A percentile compares a stretch with the other conserved stretches of the same genome.
Evolutionary conservation across 805 yeast species (phyloP).

Genomic region (Teunomyces stri): DNA sequence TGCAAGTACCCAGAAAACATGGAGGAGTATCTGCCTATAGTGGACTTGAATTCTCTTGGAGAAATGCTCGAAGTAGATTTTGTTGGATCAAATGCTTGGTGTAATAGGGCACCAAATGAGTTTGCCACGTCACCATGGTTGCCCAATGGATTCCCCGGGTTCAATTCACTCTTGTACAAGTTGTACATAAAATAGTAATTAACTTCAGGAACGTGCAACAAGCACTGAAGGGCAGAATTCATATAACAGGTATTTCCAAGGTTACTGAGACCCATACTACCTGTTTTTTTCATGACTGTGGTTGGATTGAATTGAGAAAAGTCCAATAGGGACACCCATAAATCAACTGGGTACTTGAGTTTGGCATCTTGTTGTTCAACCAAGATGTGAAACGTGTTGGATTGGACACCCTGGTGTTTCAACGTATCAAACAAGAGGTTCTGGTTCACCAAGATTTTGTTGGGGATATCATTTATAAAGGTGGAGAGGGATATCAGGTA

Average conservation of each 20-base stretch:
- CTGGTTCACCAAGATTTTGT: conserved; percentile 27
- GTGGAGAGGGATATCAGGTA: conserved; percentile 20
- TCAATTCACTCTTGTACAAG: conserved; percentile 63
- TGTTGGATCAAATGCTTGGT: conserved; percentile 48
- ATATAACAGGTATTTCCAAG: conserved; percentile 91
- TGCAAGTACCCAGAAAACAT: conserved; percentile 81
- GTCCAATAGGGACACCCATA: conserved; percentile 8
- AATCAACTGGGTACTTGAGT: conserved; percentile 4
- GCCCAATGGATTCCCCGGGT: conserved; percentile 79
- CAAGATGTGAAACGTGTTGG: conserved; percentile 6
- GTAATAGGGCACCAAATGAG: conserved; percentile 69
- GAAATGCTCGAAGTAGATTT: conserved; percentile 31
- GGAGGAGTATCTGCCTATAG: conserved; percentile 74
- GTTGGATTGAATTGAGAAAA: conserved; percentile 12
- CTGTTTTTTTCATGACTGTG: conserved; percentile 31
- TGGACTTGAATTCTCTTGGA: conserved; percentile 75
- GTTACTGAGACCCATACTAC: conserved; percentile 58
- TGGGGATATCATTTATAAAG: conserved; percentile 28
- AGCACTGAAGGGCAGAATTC: conserved; percentile 92
- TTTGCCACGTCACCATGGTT: conserved; percentile 77
- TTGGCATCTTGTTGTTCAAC: conserved; percentile 6
- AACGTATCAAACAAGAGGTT: conserved; percentile 21
- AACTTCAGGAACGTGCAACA: conserved; percentile 82
- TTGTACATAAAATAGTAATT: conserved; percentile 69
- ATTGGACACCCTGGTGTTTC: conserved; percentile 25